Evolutionary conservation across 2,329 filamentous ascomycete genomes (phyloP).

Genomic region (Phoma sp.): DNA sequence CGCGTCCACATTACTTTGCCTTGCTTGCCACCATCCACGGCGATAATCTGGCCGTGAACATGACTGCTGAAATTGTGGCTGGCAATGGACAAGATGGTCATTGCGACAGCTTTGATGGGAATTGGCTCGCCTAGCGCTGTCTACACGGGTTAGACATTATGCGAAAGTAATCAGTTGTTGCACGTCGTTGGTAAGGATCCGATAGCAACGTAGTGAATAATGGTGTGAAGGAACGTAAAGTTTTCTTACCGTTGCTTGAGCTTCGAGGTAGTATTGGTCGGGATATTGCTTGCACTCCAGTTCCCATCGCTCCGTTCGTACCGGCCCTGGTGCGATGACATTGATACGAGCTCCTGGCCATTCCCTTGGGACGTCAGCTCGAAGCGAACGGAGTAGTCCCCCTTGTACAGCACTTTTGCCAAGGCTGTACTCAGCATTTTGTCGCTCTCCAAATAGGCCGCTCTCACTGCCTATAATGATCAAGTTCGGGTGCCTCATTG

Average conservation of each 20-base stretch:
- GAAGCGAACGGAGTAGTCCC: constrained; percentile 53
- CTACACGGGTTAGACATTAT: constrained; percentile 18
- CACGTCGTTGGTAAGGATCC: not conserved
- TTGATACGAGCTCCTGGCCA: constrained; percentile 53
- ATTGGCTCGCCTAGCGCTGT: constrained; percentile 51
- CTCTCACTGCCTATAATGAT: constrained; percentile 57
- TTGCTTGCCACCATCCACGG: constrained; percentile 57
- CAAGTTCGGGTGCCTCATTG: constrained; percentile 45
- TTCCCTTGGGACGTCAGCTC: constrained; percentile 51
- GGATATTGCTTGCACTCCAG: constrained; percentile 52
- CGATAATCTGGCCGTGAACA: constrained; percentile 55
- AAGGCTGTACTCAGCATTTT: constrained; percentile 55
- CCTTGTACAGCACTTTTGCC: constrained; percentile 57
- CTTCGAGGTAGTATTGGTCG: constrained; percentile 51
- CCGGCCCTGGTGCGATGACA: constrained; percentile 56
- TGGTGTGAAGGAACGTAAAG: not conserved
- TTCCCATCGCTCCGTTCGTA: constrained; percentile 54
- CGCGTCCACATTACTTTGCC: constrained; percentile 52
- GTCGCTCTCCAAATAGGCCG: constrained; percentile 54
- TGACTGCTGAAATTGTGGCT: constrained; percentile 56
- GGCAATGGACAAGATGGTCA: constrained; percentile 55
- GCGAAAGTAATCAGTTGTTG: not conserved
- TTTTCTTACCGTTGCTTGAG: constrained; percentile 51
- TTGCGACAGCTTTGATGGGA: constrained; percentile 52
- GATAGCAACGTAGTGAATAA: not conserved